Percentiles rank a stretch among this genome's conserved stretches.
These are phyloP conservation scores for Oryza longistaminata DNA, from an alignment of 176 grass and related monocot species.

Conservation along the genomic window DNA sequence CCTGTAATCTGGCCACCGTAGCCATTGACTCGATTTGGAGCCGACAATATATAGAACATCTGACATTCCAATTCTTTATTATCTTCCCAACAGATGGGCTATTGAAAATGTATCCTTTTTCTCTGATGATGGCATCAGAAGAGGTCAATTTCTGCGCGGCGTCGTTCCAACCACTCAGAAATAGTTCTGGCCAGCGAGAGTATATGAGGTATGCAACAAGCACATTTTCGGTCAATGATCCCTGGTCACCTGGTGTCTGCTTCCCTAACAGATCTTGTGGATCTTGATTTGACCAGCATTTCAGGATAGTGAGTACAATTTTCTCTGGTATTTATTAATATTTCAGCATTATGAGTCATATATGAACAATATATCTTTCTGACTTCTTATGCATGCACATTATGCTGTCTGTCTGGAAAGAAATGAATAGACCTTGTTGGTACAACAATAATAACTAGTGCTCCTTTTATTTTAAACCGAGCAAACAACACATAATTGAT, in stretches of 20 bases:
- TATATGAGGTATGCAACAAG: not conserved
- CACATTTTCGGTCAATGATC: constrained; percentile 24
- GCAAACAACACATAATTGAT: not conserved
- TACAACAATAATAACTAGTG: not conserved
- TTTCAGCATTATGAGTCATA: not conserved
- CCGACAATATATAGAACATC: not conserved
- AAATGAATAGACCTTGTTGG: not conserved
- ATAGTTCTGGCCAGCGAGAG: constrained; percentile 13
- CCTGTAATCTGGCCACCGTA: constrained; percentile 14
- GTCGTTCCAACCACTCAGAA: constrained; percentile 26
- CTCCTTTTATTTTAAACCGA: not conserved
- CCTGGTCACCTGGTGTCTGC: constrained; percentile 3
- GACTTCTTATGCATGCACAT: not conserved
- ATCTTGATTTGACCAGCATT: constrained; percentile 20
- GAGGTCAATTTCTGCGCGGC: constrained; percentile 31
- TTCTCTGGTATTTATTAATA: not conserved
- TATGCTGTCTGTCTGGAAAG: not conserved
- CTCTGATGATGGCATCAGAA: constrained; percentile 10
- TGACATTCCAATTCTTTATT: constrained; percentile 20
- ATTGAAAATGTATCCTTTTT: not conserved
- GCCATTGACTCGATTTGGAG: not conserved
- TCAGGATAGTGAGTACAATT: not conserved
- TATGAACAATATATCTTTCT: not conserved
- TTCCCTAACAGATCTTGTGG: constrained; percentile 8
- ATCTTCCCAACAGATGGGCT: not conserved